These are phyloP conservation scores for Glonium stellatum DNA, from an alignment of 495 filamentous ascomycete species.

Conservation along the genomic window DNA sequence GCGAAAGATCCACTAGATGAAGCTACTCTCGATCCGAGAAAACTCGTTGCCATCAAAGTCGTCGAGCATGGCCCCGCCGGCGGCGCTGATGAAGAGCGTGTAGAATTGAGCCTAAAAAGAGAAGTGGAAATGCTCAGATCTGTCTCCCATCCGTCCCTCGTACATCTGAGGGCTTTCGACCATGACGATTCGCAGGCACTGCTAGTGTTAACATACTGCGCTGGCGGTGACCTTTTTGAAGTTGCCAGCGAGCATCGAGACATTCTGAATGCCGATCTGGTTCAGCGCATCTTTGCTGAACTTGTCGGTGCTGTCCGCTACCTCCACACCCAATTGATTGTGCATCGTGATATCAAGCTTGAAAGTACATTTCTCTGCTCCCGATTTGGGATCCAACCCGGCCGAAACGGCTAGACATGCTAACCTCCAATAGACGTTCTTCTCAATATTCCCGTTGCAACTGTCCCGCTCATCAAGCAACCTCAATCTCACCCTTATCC, in stretches of 20 bases:
- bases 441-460: slow-evolving; percentile 63
- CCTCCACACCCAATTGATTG: slow-evolving; percentile 76
- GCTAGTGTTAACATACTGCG: slow-evolving; percentile 83
- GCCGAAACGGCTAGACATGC: slow-evolving; percentile 12
- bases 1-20: slow-evolving; percentile 36
- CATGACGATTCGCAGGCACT: slow-evolving; percentile 73
- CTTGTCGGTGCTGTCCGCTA: slow-evolving; percentile 77
- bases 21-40: slow-evolving; percentile 47
- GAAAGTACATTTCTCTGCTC: slow-evolving; percentile 59
- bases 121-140: slow-evolving; percentile 88
- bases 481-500: slow-evolving; percentile 71
- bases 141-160: slow-evolving; percentile 79
- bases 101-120: slow-evolving; percentile 86
- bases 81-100: slow-evolving; percentile 78
- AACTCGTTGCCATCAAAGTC: slow-evolving; percentile 88
- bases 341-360: slow-evolving; percentile 95
- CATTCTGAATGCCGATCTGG: slow-evolving; percentile 57
- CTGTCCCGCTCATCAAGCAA: slow-evolving; percentile 45
- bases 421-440: slow-evolving; percentile 65
- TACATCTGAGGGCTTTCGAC: slow-evolving; percentile 81
- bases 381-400: slow-evolving; percentile 4
- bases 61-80: slow-evolving; percentile 91
- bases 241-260: slow-evolving; percentile 64
- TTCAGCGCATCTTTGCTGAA: slow-evolving; percentile 85
- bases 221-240: slow-evolving; percentile 92